Evolutionary conservation across 1,284 basidiomycete species (phyloP), one percentile per base, ranked within the genome.

Genomic region (Golubevia sp.): DNA sequence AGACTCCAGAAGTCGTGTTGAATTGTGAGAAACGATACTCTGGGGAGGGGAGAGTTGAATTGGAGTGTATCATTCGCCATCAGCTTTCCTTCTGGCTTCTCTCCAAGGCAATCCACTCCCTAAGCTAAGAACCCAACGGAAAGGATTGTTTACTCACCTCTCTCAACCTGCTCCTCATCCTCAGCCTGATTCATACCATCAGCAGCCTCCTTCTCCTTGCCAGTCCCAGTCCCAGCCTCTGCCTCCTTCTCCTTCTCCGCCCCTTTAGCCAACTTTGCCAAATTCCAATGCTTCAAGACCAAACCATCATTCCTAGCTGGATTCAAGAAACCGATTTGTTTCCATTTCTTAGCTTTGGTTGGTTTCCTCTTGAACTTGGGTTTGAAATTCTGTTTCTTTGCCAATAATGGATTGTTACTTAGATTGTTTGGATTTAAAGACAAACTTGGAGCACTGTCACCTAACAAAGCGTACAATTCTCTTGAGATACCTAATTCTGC

Each of bases 401-500:
- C 62, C 20, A 90, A 88, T 0, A 89, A 71, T 25, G 84, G 61
- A 61, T 74, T 73, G 15, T 34, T 34, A n/a, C n/a, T n/a, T 34
- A 34, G 30, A 34, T 34, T 34, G 30, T 34, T 34, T 34, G 30
- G 30, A 38, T 60, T 66, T 56, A 84, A 77, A 20, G 75, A 71
- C 49, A 97, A 87, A 0, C 91, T 90, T 1, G 95, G 93, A 3
- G 91, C 91, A 61, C 93, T 92, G 71, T 93, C 90, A 20, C 96
- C 97, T 69, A 99, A 96, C 64, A 99, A 88, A 0, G 92, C 91
- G 84, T 92, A 97, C 2, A 99, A 87, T 84, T 98, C 95, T 69
- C 94, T 88, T 0, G 93, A 91, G 70, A 98, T 96, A 24, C 95
- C 96, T 34, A n/a, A n/a, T n/a, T n/a, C n/a, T n/a, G n/a, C n/a